Base-by-base conservation (phyloP, 345 rosid species). In the Sisymbrium irio region DNA sequence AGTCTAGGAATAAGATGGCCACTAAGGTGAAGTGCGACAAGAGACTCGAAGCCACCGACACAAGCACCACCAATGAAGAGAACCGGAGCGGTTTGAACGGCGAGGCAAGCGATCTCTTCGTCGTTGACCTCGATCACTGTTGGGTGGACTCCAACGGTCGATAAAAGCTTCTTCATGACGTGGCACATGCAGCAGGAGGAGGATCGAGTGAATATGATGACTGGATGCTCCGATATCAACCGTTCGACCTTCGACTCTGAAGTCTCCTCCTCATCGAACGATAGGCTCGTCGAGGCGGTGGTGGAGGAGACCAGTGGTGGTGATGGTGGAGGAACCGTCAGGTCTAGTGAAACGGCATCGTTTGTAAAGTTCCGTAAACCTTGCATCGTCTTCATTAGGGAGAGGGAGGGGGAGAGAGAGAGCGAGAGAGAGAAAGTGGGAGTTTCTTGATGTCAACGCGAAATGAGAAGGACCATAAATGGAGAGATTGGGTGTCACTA, bases 121-220 rank as follows among this genome's bases (percentile, higher is more conserved):
- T 94, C 96, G 15, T 91, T 93, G 27, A 91, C 79, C 78, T 94
- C 97, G 80, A 94, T 94, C 72, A 91, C 96, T 8, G 97, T 83
- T 14, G 97, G 98, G 45, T 94, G 90, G 69, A 91, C 98, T 7
- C 98, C 98, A 50, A 91, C 80, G 74, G 84, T 80, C 50, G 87
- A 79, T 19, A 94, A 76, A 59, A 94, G 92, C 61, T 83, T 87
- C 77, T 83, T 89, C 95, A 94, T 94, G 80, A 89, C 96, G 76
- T 91, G 98, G 81, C 98, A 89, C 98, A 94, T 94, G 88, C 92
- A 94, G 66, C 95, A 94, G 0, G 98, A 84, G 11, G 80, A 71
- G 2, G 95, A 81, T 25, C 89, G 82, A 69, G 89, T 89, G 86
- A 94, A 94, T 65, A 94, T 94, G 78, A 94, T 84, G 13, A 94